phyloP scores from a whole-genome alignment of 2,329 filamentous ascomycete genomes.

The Penicillium fuscoglaucum region DNA sequence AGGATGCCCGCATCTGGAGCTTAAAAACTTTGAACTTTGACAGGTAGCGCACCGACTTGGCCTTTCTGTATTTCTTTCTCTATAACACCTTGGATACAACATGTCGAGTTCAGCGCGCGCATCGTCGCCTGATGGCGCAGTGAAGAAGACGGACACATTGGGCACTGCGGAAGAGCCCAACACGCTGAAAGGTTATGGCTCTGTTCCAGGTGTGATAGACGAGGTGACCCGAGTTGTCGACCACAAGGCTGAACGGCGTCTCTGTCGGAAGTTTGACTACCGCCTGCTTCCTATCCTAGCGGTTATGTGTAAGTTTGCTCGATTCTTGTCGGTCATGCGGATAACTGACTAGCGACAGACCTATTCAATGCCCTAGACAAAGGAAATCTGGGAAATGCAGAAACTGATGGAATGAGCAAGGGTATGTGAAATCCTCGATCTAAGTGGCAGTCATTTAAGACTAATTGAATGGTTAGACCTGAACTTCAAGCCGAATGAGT shows the following conservation, averaged over 20 bases:
- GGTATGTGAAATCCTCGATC: constrained; percentile 25
- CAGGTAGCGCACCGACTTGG: not conserved
- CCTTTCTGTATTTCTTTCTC: not conserved
- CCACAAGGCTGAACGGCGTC: constrained; percentile 47
- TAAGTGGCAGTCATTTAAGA: not conserved
- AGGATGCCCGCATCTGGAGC: not conserved
- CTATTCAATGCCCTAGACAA: constrained; percentile 57
- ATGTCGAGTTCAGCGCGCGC: constrained; percentile 7
- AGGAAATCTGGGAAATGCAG: constrained; percentile 56
- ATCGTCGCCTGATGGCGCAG: constrained; percentile 18
- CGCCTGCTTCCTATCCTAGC: constrained; percentile 58
- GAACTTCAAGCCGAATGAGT: constrained; percentile 61
- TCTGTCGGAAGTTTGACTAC: constrained; percentile 56
- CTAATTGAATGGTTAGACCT: constrained; percentile 42
- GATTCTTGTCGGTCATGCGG: not conserved
- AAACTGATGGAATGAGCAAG: constrained; percentile 54
- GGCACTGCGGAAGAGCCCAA: constrained; percentile 20
- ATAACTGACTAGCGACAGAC: constrained; percentile 39
- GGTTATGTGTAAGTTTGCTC: constrained; percentile 51
- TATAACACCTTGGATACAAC: not conserved
- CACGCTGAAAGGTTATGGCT: constrained; percentile 22
- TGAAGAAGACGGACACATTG: constrained; percentile 15
- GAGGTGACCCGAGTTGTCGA: constrained; percentile 42
- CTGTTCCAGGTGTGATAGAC: constrained; percentile 22
- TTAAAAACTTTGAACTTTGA: not conserved